A percentile compares a stretch with the other conserved stretches of the same genome.
Evolutionary conservation across 225 moss, liverwort and hornwort species (phyloP).

Genomic region (Bryoerythrophyllum caledonicum): DNA sequence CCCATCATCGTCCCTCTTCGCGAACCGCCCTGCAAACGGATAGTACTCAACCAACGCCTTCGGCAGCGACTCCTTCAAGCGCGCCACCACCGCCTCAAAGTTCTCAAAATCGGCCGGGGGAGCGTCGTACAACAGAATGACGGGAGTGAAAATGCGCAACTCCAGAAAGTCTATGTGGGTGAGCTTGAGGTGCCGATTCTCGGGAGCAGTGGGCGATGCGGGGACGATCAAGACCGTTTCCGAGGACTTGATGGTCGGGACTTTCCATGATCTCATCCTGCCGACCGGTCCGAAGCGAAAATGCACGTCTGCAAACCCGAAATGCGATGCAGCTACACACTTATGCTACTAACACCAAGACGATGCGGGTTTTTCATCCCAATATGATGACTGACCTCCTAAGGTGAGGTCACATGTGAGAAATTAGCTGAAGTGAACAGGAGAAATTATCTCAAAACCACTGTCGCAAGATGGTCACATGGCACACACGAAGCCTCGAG

Average conservation of each 20-base stretch:
- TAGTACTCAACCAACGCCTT: slow-evolving; percentile 35
- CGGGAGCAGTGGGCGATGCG: background rate
- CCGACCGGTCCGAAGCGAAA: background rate
- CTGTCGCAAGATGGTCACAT: background rate
- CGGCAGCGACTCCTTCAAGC: slow-evolving; percentile 25
- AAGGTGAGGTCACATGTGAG: too few species aligned
- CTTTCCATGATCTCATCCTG: slow-evolving; percentile 8
- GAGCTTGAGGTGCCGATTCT: background rate
- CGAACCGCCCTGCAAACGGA: slow-evolving; percentile 39
- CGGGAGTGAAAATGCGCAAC: slow-evolving; percentile 13
- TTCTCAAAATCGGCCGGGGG: background rate
- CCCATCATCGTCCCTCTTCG: slow-evolving; percentile 19
- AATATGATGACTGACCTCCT: background rate
- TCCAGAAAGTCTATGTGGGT: slow-evolving; percentile 5
- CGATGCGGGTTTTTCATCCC: background rate
- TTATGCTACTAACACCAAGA: background rate
- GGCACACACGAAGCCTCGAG: background rate
- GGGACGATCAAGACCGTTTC: slow-evolving; percentile 6
- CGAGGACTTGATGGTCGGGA: background rate
- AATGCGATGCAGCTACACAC: background rate
- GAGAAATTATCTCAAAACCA: background rate
- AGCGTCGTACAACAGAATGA: slow-evolving; percentile 18
- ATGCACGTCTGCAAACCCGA: background rate
- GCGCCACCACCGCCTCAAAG: slow-evolving; percentile 19
- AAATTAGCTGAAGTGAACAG: too few species aligned